These are phyloP conservation scores for Dysphania ambrosioides DNA, from an alignment of 148 eudicot species.

Conservation along the genomic window DNA sequence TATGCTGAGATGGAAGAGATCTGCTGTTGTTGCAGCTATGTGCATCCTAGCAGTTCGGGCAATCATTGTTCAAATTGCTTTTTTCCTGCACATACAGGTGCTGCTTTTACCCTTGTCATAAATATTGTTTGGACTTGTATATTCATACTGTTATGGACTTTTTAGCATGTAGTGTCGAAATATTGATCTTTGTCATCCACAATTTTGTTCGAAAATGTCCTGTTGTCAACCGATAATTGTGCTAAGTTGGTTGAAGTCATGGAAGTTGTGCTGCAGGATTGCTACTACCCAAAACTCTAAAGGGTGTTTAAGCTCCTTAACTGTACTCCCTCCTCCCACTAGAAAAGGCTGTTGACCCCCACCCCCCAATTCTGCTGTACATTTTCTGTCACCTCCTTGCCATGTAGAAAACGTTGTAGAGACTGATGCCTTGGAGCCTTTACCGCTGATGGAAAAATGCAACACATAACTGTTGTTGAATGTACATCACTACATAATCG, in stretches of 20 bases:
- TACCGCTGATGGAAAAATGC: background rate
- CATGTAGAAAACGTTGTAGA: background rate
- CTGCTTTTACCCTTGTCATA: background rate
- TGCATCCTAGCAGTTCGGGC: conserved; percentile 97
- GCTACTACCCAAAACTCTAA: background rate
- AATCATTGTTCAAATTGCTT: conserved; percentile 89
- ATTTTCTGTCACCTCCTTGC: background rate
- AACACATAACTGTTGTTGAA: background rate
- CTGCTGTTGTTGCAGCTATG: conserved; percentile 89
- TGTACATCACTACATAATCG: background rate
- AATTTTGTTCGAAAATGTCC: background rate
- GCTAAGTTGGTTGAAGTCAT: conserved; percentile 1
- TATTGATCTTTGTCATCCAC: background rate
- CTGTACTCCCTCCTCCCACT: background rate
- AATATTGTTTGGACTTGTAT: background rate
- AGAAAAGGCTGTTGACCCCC: background rate
- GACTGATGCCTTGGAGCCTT: background rate
- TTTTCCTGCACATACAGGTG: conserved; percentile 93
- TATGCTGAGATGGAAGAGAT: conserved; percentile 91
- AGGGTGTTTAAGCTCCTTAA: background rate
- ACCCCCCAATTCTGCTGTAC: background rate
- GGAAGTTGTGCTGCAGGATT: conserved; percentile 1
- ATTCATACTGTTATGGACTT: background rate
- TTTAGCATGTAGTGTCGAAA: background rate
- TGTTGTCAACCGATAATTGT: background rate